Conservation (phyloP, 73 alveolate species). For the Uronychia binucleata region DNA sequence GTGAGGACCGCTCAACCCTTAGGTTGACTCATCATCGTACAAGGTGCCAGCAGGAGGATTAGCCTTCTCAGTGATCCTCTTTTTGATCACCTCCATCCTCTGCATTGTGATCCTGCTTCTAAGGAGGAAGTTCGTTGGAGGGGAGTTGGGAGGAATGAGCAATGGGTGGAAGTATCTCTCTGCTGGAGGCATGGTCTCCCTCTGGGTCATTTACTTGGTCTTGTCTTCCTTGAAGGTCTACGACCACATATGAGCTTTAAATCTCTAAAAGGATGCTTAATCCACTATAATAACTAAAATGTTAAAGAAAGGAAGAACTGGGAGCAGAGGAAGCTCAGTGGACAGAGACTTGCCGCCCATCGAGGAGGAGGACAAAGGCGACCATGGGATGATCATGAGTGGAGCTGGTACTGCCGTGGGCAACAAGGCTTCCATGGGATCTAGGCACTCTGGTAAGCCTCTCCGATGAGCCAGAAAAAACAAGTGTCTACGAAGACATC, state of each 20-base stretch:
- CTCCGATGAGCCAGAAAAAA: not conserved
- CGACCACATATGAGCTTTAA: constrained; percentile 2
- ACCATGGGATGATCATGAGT: not conserved
- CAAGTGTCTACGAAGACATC: constrained; percentile 86
- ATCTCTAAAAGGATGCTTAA: too few relatives aligned
- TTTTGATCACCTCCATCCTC: constrained; percentile 7
- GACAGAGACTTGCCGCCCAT: not conserved
- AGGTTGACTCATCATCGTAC: too few relatives aligned
- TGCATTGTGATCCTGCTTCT: not conserved
- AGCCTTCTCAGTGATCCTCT: constrained; percentile 16
- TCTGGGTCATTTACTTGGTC: constrained; percentile 14
- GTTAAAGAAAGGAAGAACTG: not conserved
- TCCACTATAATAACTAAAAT: not conserved
- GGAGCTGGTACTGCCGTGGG: not conserved
- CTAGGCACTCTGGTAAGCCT: not conserved
- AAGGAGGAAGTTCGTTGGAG: constrained; percentile 1
- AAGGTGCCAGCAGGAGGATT: constrained; percentile 1
- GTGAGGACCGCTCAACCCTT: too few relatives aligned
- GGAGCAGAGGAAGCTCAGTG: not conserved
- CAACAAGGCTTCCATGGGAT: not conserved
- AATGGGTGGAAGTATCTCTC: not conserved
- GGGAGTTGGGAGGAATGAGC: constrained; percentile 19
- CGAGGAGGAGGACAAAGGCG: not conserved
- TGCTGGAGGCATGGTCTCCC: not conserved
- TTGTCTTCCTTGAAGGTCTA: constrained; percentile 8